Evolutionary conservation across 2,329 filamentous ascomycete species (phyloP).

Genomic region (Eutypa lata): DNA sequence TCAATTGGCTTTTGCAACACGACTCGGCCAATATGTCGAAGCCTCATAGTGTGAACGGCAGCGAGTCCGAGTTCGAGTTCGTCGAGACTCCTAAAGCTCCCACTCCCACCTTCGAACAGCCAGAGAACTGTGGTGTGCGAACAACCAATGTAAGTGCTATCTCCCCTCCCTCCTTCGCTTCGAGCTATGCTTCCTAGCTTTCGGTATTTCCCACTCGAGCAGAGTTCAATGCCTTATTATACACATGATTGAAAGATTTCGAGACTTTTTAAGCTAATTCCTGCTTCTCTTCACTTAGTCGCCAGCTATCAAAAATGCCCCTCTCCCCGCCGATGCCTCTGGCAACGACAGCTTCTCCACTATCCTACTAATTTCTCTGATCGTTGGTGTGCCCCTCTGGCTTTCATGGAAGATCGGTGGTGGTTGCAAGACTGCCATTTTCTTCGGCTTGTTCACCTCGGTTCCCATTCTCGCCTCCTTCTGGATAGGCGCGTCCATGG

Average conservation of each 20-base stretch:
- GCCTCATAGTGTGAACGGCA: conserved; percentile 44
- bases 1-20: conserved; percentile 5
- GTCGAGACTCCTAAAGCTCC: conserved; percentile 54
- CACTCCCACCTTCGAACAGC: conserved; percentile 47
- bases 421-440: conserved; percentile 81
- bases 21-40: conserved; percentile 44
- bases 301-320: conserved; percentile 88
- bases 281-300: conserved; percentile 50
- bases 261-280: conserved; percentile 10
- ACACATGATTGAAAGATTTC: too few relatives aligned
- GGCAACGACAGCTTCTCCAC: conserved; percentile 88
- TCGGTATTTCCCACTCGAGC: too few relatives aligned
- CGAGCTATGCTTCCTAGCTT: background rate
- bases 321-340: conserved; percentile 84
- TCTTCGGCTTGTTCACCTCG: conserved; percentile 76
- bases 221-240: background rate
- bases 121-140: conserved; percentile 52
- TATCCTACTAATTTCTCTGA: conserved; percentile 65
- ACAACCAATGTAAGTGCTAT: conserved; percentile 47
- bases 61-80: conserved; percentile 61
- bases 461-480: conserved; percentile 77
- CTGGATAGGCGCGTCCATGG: conserved; percentile 76
- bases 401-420: conserved; percentile 80
- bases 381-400: conserved; percentile 73
- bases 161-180: background rate